A percentile compares a stretch with the other conserved stretches of the same genome.
phyloP scores from a whole-genome alignment of 2,329 filamentous ascomycete species.

The Cryphonectria carpinicola region DNA sequence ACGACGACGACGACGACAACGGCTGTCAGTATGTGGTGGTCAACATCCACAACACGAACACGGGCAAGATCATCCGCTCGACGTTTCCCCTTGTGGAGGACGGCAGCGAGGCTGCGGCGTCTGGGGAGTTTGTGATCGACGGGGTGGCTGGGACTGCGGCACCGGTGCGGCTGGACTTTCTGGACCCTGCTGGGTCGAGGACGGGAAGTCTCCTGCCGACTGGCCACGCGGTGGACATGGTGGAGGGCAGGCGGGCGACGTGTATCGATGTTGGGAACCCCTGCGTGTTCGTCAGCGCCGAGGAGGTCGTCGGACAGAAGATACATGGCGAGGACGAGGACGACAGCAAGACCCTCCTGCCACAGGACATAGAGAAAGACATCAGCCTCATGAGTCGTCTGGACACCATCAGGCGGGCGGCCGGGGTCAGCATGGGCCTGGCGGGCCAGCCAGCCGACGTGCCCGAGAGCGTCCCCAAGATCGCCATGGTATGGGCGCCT shows the following conservation, averaged over 20 bases:
- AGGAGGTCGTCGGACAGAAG: constrained; percentile 33
- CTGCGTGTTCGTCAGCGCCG: constrained; percentile 44
- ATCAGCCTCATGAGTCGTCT: constrained; percentile 37
- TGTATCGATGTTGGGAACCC: constrained; percentile 48
- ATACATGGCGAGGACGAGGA: constrained; percentile 29
- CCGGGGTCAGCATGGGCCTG: constrained; percentile 45
- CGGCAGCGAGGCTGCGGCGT: constrained; percentile 41
- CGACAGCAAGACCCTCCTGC: constrained; percentile 29
- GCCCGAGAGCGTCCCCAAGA: constrained; percentile 48
- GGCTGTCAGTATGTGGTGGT: constrained; percentile 48
- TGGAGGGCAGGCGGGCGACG: constrained; percentile 38
- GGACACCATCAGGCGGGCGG: constrained; percentile 43
- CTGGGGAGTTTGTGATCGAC: constrained; percentile 44
- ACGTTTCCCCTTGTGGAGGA: constrained; percentile 40
- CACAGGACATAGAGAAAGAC: constrained; percentile 39
- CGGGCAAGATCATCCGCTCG: constrained; percentile 55
- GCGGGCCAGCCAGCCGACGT: constrained; percentile 43
- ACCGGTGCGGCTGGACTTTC: constrained; percentile 43
- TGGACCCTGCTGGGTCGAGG: constrained; percentile 45
- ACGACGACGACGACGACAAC: neutral
- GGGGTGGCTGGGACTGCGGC: constrained; percentile 44
- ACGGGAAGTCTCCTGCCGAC: constrained; percentile 47
- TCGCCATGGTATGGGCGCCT: constrained; percentile 47
- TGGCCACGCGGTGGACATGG: constrained; percentile 39
- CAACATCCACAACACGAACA: constrained; percentile 73